Evolutionary conservation across 768 basidiomycete species (phyloP), one percentile per base, ranked within the genome.

Genomic region (Boletus subcaerulescens): DNA sequence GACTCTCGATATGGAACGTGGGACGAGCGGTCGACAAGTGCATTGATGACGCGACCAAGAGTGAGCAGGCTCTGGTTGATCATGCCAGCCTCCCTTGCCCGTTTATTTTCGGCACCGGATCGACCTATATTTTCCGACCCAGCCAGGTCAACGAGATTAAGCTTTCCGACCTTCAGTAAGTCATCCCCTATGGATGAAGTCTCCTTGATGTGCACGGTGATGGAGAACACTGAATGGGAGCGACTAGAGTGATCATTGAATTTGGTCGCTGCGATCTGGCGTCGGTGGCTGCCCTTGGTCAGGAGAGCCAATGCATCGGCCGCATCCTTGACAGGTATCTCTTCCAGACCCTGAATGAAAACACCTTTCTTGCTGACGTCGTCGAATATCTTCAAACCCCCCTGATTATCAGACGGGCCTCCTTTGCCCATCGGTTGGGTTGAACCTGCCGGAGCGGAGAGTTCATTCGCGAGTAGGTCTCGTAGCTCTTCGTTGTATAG

Each of bases 1-100:
- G 96, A 98, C 73, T 99, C 97, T 26, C 93, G 84, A 69, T 98
- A 99, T 8, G 97, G 97, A 43, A 98, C 88, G 67, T 98, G 97
- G 31, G 85, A 79, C 0, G 91, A 86, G 61, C 84, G 88, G 63
- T 98, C 95, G 50, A 98, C 97, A 42, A 99, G 80, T 11, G 91
- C 91, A 59, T 95, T 97, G 63, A 99, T 98, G 36, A 98, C 97
- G 32, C 97, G 78, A 0, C 97, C 97, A 14, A 99, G 84, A n/a
- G 97, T 98, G 3, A 99, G 77, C 46, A 99, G 76, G 65, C 92
- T 95, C 73, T 97, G 93, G 65, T 98, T 99, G 70, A 99, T 98
- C 90, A 95, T 97, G 12, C 97, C 97, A 2, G 97, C 97, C 67
- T 99, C 97, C 60, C 93, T 80, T 13, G 97, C 97, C 53, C 95